phyloP scores from a whole-genome alignment of 2,329 filamentous ascomycete species.

The Cytospora schulzeri region DNA sequence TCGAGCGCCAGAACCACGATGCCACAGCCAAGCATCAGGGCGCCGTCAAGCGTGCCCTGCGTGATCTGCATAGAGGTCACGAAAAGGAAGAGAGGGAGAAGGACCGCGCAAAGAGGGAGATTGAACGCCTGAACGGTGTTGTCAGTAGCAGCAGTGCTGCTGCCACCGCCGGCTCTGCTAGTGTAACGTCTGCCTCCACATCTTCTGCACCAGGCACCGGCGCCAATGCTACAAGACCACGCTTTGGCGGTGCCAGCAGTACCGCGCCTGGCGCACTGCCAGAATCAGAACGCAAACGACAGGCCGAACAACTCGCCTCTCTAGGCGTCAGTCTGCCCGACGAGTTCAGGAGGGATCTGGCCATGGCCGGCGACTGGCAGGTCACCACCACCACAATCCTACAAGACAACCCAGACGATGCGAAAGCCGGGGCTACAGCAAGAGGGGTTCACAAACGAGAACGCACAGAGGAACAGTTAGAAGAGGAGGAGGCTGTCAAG shows the following conservation, averaged over 20 bases:
- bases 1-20: constrained; percentile 89
- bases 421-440: constrained; percentile 49
- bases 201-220: constrained; percentile 26
- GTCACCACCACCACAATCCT: constrained; percentile 66
- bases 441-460: constrained; percentile 66
- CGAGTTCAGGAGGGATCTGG: constrained; percentile 76
- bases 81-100: constrained; percentile 81
- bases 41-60: constrained; percentile 84
- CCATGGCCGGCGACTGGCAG: constrained; percentile 87
- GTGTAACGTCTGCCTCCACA: constrained; percentile 39
- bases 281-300: constrained; percentile 72
- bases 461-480: constrained; percentile 60
- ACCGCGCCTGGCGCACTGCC: constrained; percentile 38
- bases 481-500: constrained; percentile 61
- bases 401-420: constrained; percentile 40
- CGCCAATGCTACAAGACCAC: not conserved
- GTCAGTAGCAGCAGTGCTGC: constrained; percentile 44
- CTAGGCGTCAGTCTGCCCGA: constrained; percentile 86
- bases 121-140: constrained; percentile 81
- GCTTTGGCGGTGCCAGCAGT: not conserved
- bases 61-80: constrained; percentile 82
- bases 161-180: constrained; percentile 44
- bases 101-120: constrained; percentile 79
- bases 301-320: constrained; percentile 84
- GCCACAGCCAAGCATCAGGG: constrained; percentile 82